Base-by-base conservation (phyloP, 371 early-diverging fungal genomes). In the Lichtheimia ramosa region DNA sequence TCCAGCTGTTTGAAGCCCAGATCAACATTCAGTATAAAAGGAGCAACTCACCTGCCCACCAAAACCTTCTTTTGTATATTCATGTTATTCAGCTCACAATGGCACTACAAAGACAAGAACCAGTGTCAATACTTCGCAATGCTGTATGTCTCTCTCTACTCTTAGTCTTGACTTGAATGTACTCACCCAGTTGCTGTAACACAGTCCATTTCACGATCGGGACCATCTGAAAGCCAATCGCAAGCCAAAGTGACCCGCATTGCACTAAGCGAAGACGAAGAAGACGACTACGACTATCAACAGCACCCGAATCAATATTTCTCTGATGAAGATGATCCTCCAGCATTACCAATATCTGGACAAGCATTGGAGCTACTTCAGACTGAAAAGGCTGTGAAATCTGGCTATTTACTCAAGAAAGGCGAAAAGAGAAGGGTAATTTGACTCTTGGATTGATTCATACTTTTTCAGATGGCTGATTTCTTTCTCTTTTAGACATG, bases 331-430 rank as follows among this genome's bases (percentile, higher is more conserved):
- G 83, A 83, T 40, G 83, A 83, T 41, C 70, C 69, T 27, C 68
- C 63, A 15, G 65, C 65, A 18, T 69, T 77, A 41, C 74, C 83
- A 10, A 69, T 77, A 54, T 71, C 82, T 15, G 77, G 66, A 21
- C 75, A 76, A 43, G 83, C 83, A 0, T 61, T 75, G 15, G 83
- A 84, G 48, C 66, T 84, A 34, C 64, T 89, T 28, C 74, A 86
- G 23, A 79, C 84, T 39, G 91, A 90, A 64, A 86, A 88, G 65
- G 82, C 84, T 16, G 58, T 89, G 27, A 80, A 83, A 59, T 70
- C 83, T 34, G 91, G 90, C 0, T 92, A 84, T 63, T 74, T 92
- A 54, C 64, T 79, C 28, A 92, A 92, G 78, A 91, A 91, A 65
- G 93, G 91, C 40, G 90, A 89, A 68, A 86, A 85, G 64, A 71